Base-by-base conservation (phyloP, 768 basidiomycete genomes). In the Agaricus blazei region DNA sequence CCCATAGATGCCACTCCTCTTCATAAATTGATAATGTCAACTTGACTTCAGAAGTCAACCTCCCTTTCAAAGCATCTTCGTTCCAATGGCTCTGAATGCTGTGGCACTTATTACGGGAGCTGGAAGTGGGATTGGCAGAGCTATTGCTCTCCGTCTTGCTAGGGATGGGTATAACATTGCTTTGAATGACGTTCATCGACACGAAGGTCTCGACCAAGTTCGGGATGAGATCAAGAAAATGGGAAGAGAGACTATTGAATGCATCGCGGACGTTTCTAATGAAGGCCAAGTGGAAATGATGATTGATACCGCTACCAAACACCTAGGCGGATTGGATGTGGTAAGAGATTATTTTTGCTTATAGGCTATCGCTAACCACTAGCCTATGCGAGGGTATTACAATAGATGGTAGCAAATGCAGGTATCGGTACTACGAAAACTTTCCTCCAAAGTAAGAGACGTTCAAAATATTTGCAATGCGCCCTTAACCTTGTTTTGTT, bases 51-150 rank as follows among this genome's bases (percentile, higher is more conserved):
- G n/a, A n/a, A n/a, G n/a, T n/a, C n/a, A n/a, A n/a, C n/a, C n/a
- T n/a, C n/a, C n/a, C n/a, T n/a, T n/a, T n/a, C n/a, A n/a, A n/a
- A n/a, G n/a, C n/a, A n/a, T n/a, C n/a, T 31, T 31, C 31, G n/a
- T n/a, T n/a, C 31, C 31, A 4, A 31, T 31, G 31, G 31, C 31
- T 31, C 31, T 31, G 4, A 31, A 31, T 9, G 31, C 31, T 37
- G 67, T 75, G 40, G 77, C 75, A 4, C 62, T 77, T 53, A 65
- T 80, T 36, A 79, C 78, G 0, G 79, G 78, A 23, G 70, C 69
- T 8, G 69, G 69, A 2, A 72, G 71, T 49, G 78, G 78, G n/a
- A 79, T 78, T 29, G 78, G 77, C 6, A 66, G 71, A 19, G 75
- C 74, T 46, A 74, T 79, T 38, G 74, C 76, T 23, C 62, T 72